Evolutionary conservation across 805 yeast species (phyloP), one percentile per base, ranked within the genome.

Genomic region (Metschnikowia shivogae): DNA sequence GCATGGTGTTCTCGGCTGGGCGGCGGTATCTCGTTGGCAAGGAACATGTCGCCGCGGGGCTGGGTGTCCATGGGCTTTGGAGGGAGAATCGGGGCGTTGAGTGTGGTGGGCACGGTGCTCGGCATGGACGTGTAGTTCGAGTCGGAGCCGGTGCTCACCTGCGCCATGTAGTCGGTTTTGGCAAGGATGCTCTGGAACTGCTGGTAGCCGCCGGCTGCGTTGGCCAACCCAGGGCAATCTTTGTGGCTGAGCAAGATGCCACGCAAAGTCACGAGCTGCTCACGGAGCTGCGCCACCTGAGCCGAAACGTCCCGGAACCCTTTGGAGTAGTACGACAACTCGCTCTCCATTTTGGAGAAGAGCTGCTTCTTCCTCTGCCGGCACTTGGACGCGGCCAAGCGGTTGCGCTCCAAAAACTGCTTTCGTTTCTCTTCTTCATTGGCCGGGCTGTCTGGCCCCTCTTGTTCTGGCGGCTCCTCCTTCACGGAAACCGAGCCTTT

Each of bases 351-450:
- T 54, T 84, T 85, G 46, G 79, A 82, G 29, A 89, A 78, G 73
- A 85, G 84, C 61, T 87, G 89, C 70, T 93, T 93, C 73, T 93
- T 93, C 46, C 97, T 78, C 65, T 87, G 95, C 48, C 99, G 79
- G 71, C 98, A 93, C 61, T 89, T 90, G 20, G 93, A 81, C 0
- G 99, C 99, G 0, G 99, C 99, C 8, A 93, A 80, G 46, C 99
- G 76, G 64, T 93, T 93, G 51, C 98, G 75, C 61, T 93, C 99
- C 52, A 93, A 65, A 57, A 80, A 92, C 59, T 73, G 83, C 61
- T 75, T 81, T 51, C 90, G 77, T 59, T 86, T 89, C 11, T 65
- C 69, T 26, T 58, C 68, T 37, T 67, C 67, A 10, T 59, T 47
- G 31, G 38, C 17, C 2, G 42, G 45, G 11, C 33, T 51, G 5